Evolutionary conservation across 73 alveolate species (phyloP).

Genomic region (Stentor coeruleus): DNA sequence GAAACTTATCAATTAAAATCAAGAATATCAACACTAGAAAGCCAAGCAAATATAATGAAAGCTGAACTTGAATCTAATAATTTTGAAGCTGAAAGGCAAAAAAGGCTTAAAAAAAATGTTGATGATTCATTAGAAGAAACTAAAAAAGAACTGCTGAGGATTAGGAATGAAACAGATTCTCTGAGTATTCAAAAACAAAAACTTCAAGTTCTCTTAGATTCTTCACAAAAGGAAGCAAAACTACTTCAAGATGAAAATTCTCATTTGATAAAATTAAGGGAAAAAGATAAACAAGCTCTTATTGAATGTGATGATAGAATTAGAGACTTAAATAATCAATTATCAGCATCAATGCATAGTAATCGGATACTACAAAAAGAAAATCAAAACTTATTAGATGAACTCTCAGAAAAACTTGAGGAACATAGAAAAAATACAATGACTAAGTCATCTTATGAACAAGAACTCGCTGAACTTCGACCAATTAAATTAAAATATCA

Average conservation of each 20-base stretch:
- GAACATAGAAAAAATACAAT: constrained; percentile 31
- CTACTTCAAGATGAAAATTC: constrained; percentile 11
- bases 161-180: constrained; percentile 25
- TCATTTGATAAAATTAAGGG: constrained; percentile 31
- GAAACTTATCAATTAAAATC: not conserved
- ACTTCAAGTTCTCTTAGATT: constrained; percentile 28
- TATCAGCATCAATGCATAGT: constrained; percentile 33
- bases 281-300: constrained; percentile 25
- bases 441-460: constrained; percentile 25
- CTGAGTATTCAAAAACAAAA: constrained; percentile 6
- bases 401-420: constrained; percentile 27
- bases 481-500: constrained; percentile 36
- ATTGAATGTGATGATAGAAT: constrained; percentile 36
- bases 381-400: constrained; percentile 33
- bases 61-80: not conserved
- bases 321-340: constrained; percentile 36
- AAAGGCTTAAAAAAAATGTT: constrained; percentile 10
- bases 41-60: not conserved
- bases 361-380: constrained; percentile 35
- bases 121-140: constrained; percentile 34
- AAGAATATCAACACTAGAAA: not conserved
- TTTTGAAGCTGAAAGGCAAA: constrained; percentile 35
- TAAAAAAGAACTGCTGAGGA: constrained; percentile 29
- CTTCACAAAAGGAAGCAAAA: constrained; percentile 22
- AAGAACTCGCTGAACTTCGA: constrained; percentile 43